A percentile compares a stretch with the other conserved stretches of the same genome.
Conservation (phyloP, 2,329 filamentous ascomycete species). For the Didymella segeticola region DNA sequence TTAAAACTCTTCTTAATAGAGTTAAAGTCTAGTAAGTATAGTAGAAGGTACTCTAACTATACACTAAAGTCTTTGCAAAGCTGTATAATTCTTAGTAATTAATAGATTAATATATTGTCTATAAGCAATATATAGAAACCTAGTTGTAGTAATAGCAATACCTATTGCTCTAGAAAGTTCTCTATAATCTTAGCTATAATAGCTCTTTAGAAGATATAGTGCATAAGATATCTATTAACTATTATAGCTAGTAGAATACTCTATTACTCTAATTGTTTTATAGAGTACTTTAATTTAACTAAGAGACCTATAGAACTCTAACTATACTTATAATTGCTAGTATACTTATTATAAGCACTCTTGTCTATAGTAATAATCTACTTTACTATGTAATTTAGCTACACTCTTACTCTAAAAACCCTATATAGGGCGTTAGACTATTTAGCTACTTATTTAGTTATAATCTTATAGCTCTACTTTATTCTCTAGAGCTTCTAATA, state of each 20-base stretch:
- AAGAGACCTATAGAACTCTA: conserved; percentile 2
- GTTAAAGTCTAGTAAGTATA: conserved; percentile 20
- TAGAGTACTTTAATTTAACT: neutral
- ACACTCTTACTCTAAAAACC: neutral
- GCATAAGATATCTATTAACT: neutral
- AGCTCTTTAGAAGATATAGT: neutral
- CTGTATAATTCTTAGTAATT: neutral
- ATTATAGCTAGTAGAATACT: neutral
- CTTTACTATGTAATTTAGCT: conserved; percentile 14
- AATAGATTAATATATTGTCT: neutral
- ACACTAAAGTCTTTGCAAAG: conserved; percentile 2
- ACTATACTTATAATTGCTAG: conserved; percentile 20
- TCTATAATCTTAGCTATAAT: conserved; percentile 7
- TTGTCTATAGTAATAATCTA: conserved; percentile 18
- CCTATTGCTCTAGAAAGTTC: neutral
- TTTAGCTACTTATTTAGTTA: conserved; percentile 7
- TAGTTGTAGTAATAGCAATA: neutral
- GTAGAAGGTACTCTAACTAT: conserved; percentile 15
- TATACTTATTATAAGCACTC: conserved; percentile 19
- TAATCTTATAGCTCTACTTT: conserved; percentile 9
- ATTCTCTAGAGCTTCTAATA: neutral
- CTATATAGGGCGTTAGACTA: conserved; percentile 2
- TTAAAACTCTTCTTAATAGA: conserved; percentile 18
- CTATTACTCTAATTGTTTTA: neutral
- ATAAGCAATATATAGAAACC: neutral